A percentile compares a stretch with the other conserved stretches of the same genome.
These are phyloP conservation scores for Pyrenopolyporus hunteri DNA, from an alignment of 495 filamentous ascomycete species.

Conservation along the genomic window DNA sequence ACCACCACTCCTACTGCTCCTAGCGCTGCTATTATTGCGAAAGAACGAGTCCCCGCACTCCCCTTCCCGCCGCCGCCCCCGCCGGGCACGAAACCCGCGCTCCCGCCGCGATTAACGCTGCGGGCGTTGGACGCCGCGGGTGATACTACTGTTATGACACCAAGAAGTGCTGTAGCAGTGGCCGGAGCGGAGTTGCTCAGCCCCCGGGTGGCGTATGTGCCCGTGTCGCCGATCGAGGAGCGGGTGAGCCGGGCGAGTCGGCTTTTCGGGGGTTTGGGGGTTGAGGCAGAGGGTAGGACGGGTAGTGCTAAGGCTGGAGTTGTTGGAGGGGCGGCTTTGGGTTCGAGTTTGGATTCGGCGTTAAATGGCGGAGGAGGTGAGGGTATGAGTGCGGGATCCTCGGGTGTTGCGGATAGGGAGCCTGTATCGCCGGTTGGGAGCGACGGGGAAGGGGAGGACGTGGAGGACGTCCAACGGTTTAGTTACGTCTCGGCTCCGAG, in stretches of 20 bases:
- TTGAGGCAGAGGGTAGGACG: no score
- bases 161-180: conserved; percentile 3
- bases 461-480: conserved; percentile 5
- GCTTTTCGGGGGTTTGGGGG: not conserved
- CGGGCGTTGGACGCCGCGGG: not conserved
- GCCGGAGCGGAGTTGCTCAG: conserved; percentile 16
- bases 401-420: not conserved
- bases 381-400: not conserved
- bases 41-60: not conserved
- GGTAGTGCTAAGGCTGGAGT: no score
- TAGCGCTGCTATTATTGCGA: no score
- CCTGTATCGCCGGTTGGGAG: conserved; percentile 30
- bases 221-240: conserved; percentile 29
- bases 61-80: conserved; percentile 10
- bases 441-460: conserved; percentile 11
- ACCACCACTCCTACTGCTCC: no score
- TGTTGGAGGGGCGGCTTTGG: not conserved
- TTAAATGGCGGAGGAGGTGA: no score
- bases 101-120: not conserved
- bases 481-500: conserved; percentile 28
- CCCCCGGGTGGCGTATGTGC: conserved; percentile 24
- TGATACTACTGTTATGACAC: not conserved
- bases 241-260: not conserved
- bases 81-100: conserved; percentile 13
- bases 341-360: not conserved